Evolutionary conservation across 1,284 basidiomycete species (phyloP).

Genomic region (Meripilus lineatus): DNA sequence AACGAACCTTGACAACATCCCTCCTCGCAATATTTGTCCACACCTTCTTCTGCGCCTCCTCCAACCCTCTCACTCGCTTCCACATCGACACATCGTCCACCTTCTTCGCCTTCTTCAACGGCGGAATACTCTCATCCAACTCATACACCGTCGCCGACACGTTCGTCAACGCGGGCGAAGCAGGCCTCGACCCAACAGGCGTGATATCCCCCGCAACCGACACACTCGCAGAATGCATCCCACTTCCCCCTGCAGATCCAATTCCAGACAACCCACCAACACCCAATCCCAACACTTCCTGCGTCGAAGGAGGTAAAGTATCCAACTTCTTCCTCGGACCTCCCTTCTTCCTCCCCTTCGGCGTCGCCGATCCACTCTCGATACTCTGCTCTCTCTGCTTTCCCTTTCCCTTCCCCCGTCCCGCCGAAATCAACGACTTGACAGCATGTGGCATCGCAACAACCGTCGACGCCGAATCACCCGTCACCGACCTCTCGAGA

Average conservation of each 20-base stretch:
- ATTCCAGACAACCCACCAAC: too few species aligned
- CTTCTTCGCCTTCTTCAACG: slow-evolving; percentile 69
- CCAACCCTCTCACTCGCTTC: slow-evolving; percentile 70
- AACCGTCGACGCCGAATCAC: slow-evolving; percentile 23
- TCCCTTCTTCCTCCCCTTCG: slow-evolving; percentile 34
- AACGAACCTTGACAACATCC: slow-evolving; percentile 73
- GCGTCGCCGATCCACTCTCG: slow-evolving; percentile 35
- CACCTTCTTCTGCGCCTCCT: slow-evolving; percentile 81
- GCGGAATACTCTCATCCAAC: slow-evolving; percentile 61
- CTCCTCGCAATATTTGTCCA: slow-evolving; percentile 82
- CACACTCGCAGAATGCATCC: slow-evolving; percentile 54
- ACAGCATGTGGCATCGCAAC: slow-evolving; percentile 20
- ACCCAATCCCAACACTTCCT: slow-evolving; percentile 43
- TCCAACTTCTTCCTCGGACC: slow-evolving; percentile 41
- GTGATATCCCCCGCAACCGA: slow-evolving; percentile 41
- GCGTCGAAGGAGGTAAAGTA: slow-evolving; percentile 33
- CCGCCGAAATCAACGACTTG: slow-evolving; percentile 18
- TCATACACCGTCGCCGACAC: slow-evolving; percentile 63
- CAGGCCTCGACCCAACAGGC: slow-evolving; percentile 45
- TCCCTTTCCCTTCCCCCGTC: slow-evolving; percentile 40
- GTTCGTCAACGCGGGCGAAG: slow-evolving; percentile 53
- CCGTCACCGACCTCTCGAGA: slow-evolving; percentile 32
- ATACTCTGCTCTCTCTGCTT: slow-evolving; percentile 39
- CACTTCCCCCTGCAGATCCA: slow-evolving; percentile 19
- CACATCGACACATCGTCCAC: slow-evolving; percentile 65